phyloP scores from a whole-genome alignment of 2,329 filamentous ascomycete species.

The Cladosporium colombiae region DNA sequence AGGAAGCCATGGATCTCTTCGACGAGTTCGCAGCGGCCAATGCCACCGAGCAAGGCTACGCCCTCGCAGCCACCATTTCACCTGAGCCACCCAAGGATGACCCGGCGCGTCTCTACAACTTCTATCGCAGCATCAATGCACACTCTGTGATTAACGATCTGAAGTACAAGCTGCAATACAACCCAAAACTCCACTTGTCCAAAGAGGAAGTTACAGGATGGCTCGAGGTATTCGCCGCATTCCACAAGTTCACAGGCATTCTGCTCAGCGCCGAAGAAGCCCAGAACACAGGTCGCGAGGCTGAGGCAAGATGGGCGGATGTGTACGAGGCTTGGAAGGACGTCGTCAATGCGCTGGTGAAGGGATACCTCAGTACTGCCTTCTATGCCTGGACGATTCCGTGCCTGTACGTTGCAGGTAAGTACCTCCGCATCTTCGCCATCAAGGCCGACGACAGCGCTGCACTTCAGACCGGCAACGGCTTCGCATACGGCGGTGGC shows the following conservation, averaged over 20 bases:
- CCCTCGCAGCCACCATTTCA: conserved; percentile 72
- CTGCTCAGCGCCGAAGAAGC: conserved; percentile 67
- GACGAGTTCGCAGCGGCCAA: conserved; percentile 72
- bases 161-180: conserved; percentile 68
- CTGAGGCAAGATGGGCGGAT: conserved; percentile 68
- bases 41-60: conserved; percentile 65
- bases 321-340: conserved; percentile 91
- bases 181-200: conserved; percentile 44
- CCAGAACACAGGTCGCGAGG: conserved; percentile 43
- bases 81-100: conserved; percentile 66
- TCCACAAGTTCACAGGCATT: conserved; percentile 79
- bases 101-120: conserved; percentile 65
- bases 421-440: conserved; percentile 82
- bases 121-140: conserved; percentile 70
- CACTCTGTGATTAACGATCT: conserved; percentile 69
- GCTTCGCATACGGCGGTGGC: conserved; percentile 39
- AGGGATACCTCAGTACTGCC: conserved; percentile 73
- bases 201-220: conserved; percentile 72
- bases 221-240: conserved; percentile 79
- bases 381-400: conserved; percentile 93
- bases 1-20: conserved; percentile 66
- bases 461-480: conserved; percentile 48
- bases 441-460: conserved; percentile 81
- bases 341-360: conserved; percentile 71
- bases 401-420: conserved; percentile 82